Conservation (phyloP, 768 basidiomycete genomes). For the Lactifluus echinatus region DNA sequence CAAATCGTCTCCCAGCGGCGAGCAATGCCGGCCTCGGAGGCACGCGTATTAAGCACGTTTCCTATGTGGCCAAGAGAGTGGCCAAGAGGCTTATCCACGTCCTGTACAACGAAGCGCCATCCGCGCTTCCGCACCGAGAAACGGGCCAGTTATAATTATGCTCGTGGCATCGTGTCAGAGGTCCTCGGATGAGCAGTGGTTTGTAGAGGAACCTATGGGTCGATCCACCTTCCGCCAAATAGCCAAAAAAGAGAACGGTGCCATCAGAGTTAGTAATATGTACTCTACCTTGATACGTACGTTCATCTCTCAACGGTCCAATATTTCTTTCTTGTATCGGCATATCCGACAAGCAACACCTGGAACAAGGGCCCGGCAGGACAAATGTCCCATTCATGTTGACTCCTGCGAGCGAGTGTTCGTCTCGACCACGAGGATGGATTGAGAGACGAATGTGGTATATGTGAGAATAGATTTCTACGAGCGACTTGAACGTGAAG, state of each 20-base stretch:
- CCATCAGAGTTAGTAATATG: constrained; percentile 71
- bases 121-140: constrained; percentile 83
- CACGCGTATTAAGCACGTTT: constrained; percentile 86
- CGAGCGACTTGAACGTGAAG: constrained; percentile 15
- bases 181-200: background rate
- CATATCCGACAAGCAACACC: constrained; percentile 81
- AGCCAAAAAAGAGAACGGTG: constrained; percentile 67
- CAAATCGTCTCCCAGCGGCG: constrained; percentile 90
- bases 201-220: constrained; percentile 46
- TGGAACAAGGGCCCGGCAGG: constrained; percentile 83
- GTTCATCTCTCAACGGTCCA: constrained; percentile 75
- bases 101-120: constrained; percentile 83
- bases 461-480: constrained; percentile 62
- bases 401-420: constrained; percentile 76
- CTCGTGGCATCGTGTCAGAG: background rate
- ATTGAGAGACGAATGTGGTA: constrained; percentile 59
- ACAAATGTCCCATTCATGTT: constrained; percentile 87
- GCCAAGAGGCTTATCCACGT: constrained; percentile 71
- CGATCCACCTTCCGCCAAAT: constrained; percentile 87
- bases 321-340: constrained; percentile 57
- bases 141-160: constrained; percentile 41
- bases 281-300: constrained; percentile 49
- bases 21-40: constrained; percentile 79
- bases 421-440: constrained; percentile 71
- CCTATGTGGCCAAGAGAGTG: too few species aligned